Evolutionary conservation across 192 early-diverging fungal species (phyloP), one percentile per base, ranked within the genome.

Genomic region (Cetraspora pellucida): DNA sequence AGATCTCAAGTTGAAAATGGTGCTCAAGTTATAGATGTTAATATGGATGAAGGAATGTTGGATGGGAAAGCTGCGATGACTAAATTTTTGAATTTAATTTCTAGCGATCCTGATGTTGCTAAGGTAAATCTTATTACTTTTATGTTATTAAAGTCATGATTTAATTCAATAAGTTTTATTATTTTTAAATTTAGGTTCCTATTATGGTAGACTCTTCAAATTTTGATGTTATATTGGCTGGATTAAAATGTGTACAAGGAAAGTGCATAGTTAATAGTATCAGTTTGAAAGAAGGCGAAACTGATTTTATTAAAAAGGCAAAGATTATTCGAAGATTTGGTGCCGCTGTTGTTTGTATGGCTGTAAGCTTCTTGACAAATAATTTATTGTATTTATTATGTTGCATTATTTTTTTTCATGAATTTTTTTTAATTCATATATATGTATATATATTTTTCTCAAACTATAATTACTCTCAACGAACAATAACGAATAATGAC

Each of bases 241-340:
- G 96, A 28, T 87, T 98, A 77, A 96, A 96, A 83, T 98, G 95
- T 79, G 92, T 90, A 2, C 96, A 98, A 84, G 96, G 96, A 75
- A 98, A 98, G 80, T 97, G 95, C 80, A 96, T 98, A 71, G 96
- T 98, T 80, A 98, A 98, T 87, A 95, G 93, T 69, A 97, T 98
- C 76, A 95, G 93, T 45, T 84, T 98, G 74, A 98, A 98, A 84
- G 96, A 96, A 79, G 96, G 96, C 71, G 93, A 95, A 75, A 92
- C 81, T 37, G 96, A 97, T 74, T 98, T 97, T 79, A 85, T 96
- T 71, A 91, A 91, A 75, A 96, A 96, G 83, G 96, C 95, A 1
- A 89, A 88, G 52, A 90, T 96, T 44, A 90, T 97, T 79, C 91
- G 88, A 74, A 87, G 96, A 23, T 96, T 94, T 77, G 96, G 96